Evolutionary conservation across 2,329 filamentous ascomycete species (phyloP), one percentile per base, ranked within the genome.

Genomic region (Penicillium sclerotigenum): DNA sequence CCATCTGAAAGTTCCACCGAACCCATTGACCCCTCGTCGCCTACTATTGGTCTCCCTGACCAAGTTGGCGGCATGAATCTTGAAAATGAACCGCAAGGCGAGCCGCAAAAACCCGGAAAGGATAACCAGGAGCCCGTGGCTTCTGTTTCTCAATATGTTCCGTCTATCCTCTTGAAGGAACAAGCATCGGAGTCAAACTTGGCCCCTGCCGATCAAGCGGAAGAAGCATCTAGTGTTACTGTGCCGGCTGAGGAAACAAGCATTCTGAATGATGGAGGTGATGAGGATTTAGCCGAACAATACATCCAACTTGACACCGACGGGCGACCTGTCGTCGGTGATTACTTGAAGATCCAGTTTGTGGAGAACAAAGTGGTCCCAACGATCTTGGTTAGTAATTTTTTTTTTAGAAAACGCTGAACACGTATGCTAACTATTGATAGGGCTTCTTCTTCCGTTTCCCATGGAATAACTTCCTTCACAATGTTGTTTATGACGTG

Each of bases 401-500:
- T 42, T 8, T 34, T 18, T 34, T 20, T 10, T 40, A 7, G 8
- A 29, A 10, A 28, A 41, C 26, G 43, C 8, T 14, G n/a, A 34
- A 48, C 62, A 40, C 51, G n/a, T 34, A 26, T 46, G 31, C 34
- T 56, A 37, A 59, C 28, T 33, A 26, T 31, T 29, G 56, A 11
- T 62, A 95, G 91, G 90, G 91, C 55, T 97, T 97, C 79, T 99
- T 99, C 77, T 99, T 99, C 79, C 86, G 88, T 57, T 99, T 97
- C 69, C 93, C 94, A 1, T 99, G 94, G 94, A 99, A 99, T 75
- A 99, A 99, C 73, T 99, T 99, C 71, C 82, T 99, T 42, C 94
- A 99, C 76, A 99, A 99, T 69, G 94, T 99, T 41, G 94, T 99
- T 46, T 99, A 99, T 71, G 94, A 99, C 73, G 92, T 99, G 68